Evolutionary conservation across 257 asterid species (phyloP).

Genomic region (Solanum lignicaule): DNA sequence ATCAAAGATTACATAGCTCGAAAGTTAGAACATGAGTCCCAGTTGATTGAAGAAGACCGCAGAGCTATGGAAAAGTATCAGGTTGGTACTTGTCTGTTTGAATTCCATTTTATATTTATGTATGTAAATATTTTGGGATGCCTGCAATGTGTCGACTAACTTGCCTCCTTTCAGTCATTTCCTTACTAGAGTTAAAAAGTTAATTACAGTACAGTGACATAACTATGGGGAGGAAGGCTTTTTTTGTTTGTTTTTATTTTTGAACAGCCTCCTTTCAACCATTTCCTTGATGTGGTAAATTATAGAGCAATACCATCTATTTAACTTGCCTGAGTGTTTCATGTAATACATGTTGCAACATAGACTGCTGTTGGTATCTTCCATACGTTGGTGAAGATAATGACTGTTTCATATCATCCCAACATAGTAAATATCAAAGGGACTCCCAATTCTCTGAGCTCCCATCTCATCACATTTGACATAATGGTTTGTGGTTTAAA

Average conservation of each 20-base stretch:
- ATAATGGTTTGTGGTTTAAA: not conserved
- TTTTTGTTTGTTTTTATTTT: not conserved
- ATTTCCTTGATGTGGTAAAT: not conserved
- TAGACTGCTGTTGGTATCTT: not conserved
- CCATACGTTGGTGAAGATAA: not conserved
- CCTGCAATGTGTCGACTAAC: not conserved
- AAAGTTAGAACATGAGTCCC: slow-evolving; percentile 87
- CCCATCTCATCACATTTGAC: not conserved
- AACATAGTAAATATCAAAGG: not conserved
- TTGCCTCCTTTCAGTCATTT: not conserved
- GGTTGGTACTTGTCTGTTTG: slow-evolving; percentile 27
- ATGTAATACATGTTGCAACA: not conserved
- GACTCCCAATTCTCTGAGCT: not conserved
- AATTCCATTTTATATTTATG: not conserved
- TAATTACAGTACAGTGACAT: not conserved
- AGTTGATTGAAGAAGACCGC: slow-evolving; percentile 83
- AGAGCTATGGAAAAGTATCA: slow-evolving; percentile 77
- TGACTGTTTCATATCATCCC: not conserved
- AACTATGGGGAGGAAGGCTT: not conserved
- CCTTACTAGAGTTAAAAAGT: not conserved
- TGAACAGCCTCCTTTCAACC: not conserved
- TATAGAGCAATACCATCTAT: not conserved
- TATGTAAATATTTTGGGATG: not conserved
- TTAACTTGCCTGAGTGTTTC: not conserved
- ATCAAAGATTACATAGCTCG: slow-evolving; percentile 87